phyloP scores from a whole-genome alignment of 208 protist genomes.

The Leishmania amazonensis region DNA sequence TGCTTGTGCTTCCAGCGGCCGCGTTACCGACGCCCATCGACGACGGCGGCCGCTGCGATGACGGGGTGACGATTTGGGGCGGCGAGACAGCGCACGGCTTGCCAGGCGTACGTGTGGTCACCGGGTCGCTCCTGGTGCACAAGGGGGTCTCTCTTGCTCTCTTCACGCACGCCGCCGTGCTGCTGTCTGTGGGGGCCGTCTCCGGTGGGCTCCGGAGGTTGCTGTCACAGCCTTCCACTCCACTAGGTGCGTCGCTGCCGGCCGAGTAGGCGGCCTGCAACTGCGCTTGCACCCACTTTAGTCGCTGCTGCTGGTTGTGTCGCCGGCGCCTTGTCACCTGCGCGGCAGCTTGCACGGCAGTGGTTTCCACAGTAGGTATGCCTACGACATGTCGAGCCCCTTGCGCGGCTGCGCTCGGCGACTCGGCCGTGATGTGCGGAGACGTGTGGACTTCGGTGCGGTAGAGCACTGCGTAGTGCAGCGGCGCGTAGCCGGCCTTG shows the following conservation, averaged over 20 bases:
- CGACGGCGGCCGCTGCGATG: neutral
- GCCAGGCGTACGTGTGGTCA: neutral
- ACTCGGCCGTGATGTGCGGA: conserved; percentile 17
- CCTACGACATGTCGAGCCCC: conserved; percentile 19
- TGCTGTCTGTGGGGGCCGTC: neutral
- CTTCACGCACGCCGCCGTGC: neutral
- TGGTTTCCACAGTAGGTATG: conserved; percentile 18
- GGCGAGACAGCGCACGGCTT: neutral
- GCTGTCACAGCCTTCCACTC: neutral
- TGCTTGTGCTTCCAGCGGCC: neutral
- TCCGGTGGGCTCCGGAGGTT: neutral
- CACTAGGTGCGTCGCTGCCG: neutral
- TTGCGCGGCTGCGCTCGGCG: conserved; percentile 14
- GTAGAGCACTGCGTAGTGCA: conserved; percentile 44
- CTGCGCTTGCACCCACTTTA: conserved; percentile 7
- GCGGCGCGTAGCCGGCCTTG: conserved; percentile 40
- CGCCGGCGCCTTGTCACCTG: conserved; percentile 15
- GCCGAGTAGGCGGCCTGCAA: conserved; percentile 12
- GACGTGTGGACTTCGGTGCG: conserved; percentile 20
- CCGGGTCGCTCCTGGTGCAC: neutral
- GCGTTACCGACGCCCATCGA: neutral
- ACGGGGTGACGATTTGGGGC: neutral
- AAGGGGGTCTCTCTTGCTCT: neutral
- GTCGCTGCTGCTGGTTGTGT: conserved; percentile 22
- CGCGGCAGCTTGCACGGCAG: conserved; percentile 20